phyloP scores from a whole-genome alignment of 257 asterid species.

The Penstemon barbatus region DNA sequence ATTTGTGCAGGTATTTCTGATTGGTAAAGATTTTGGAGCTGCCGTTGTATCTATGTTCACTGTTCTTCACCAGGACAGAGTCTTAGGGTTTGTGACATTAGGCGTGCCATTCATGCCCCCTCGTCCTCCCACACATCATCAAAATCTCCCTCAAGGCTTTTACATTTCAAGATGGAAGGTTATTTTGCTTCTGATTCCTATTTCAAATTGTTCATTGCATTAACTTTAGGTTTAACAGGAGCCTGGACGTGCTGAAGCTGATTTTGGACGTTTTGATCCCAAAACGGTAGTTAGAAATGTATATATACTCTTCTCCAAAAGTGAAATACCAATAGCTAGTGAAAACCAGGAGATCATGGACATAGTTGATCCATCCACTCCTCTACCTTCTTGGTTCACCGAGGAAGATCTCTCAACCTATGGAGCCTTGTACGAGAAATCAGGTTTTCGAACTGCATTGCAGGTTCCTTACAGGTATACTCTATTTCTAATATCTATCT shows the following conservation, averaged over 20 bases:
- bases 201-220: not conserved
- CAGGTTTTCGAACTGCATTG: slow-evolving; percentile 68
- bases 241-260: slow-evolving; percentile 85
- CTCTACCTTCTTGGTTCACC: slow-evolving; percentile 70
- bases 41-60: slow-evolving; percentile 43
- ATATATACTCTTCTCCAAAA: slow-evolving; percentile 64
- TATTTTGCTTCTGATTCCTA: not conserved
- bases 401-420: slow-evolving; percentile 66
- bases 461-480: slow-evolving; percentile 75
- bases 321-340: slow-evolving; percentile 61
- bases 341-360: slow-evolving; percentile 82
- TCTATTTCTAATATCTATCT: not conserved
- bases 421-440: slow-evolving; percentile 62
- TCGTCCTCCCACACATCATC: slow-evolving; percentile 21
- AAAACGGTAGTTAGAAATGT: slow-evolving; percentile 69
- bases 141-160: slow-evolving; percentile 69
- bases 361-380: slow-evolving; percentile 57
- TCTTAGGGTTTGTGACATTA: slow-evolving; percentile 54
- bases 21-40: slow-evolving; percentile 81
- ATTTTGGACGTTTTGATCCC: slow-evolving; percentile 72
- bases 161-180: slow-evolving; percentile 76
- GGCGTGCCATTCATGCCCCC: slow-evolving; percentile 66
- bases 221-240: slow-evolving; percentile 35
- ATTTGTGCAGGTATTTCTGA: slow-evolving; percentile 57
- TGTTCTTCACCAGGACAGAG: slow-evolving; percentile 56